phyloP scores from a whole-genome alignment of 164 flowering plant genomes.

The Litsea cubeba region DNA sequence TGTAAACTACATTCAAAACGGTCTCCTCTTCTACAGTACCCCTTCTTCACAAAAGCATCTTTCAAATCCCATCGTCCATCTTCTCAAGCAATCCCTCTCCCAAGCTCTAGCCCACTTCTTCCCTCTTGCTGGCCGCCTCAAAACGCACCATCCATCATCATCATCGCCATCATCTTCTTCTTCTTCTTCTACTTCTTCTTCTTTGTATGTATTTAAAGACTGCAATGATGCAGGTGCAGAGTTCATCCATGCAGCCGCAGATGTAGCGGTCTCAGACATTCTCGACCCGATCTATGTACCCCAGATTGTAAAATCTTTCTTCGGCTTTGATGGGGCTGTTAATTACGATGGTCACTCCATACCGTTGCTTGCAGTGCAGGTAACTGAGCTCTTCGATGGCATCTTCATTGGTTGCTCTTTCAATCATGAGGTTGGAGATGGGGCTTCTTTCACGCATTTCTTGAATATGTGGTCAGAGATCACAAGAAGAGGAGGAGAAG shows the following conservation, averaged over 20 bases:
- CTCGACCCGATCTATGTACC: conserved; percentile 33
- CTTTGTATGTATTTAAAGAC: conserved; percentile 16
- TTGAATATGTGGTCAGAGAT: too few relatives aligned
- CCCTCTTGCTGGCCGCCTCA: too few relatives aligned
- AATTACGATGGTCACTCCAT: conserved; percentile 46
- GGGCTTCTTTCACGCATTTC: too few relatives aligned
- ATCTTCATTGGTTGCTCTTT: conserved; percentile 48
- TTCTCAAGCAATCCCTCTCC: too few relatives aligned
- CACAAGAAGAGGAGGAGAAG: too few relatives aligned
- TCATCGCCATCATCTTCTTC: background rate
- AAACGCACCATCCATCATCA: background rate
- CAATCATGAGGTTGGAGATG: too few relatives aligned
- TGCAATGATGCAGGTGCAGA: conserved; percentile 30
- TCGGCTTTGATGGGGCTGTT: conserved; percentile 36
- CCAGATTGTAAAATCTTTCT: conserved; percentile 38
- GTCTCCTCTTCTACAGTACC: conserved; percentile 36
- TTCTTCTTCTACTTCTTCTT: conserved; percentile 8
- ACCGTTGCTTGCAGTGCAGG: conserved; percentile 38
- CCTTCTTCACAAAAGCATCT: conserved; percentile 4
- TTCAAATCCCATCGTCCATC: background rate
- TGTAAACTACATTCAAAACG: conserved; percentile 33
- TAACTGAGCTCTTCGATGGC: conserved; percentile 48
- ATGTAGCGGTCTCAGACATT: conserved; percentile 30
- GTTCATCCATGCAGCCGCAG: conserved; percentile 39
- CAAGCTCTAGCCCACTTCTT: too few relatives aligned